Conservation (phyloP, 2,329 filamentous ascomycete genomes). For the Triangularia verruculosa region DNA sequence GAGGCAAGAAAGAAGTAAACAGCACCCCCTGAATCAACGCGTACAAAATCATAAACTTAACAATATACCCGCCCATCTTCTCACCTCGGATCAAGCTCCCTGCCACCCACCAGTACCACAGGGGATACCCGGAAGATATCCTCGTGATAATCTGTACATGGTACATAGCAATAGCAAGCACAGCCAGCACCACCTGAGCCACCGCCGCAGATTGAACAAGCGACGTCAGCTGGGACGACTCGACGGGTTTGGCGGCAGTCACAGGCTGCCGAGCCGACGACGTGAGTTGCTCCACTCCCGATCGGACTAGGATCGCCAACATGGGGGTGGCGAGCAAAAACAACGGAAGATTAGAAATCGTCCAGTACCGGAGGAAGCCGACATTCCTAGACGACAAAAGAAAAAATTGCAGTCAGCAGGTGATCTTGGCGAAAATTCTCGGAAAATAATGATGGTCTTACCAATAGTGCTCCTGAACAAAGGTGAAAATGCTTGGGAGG, state of each 20-base stretch:
- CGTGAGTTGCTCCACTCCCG: conserved; percentile 44
- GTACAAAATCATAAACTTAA: conserved; percentile 77
- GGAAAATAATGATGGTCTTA: conserved; percentile 43
- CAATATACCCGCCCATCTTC: conserved; percentile 36
- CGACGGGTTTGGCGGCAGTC: conserved; percentile 1
- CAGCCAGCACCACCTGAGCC: conserved; percentile 68
- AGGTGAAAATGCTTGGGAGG: conserved; percentile 87
- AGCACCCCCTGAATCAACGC: conserved; percentile 76
- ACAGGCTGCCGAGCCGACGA: background rate
- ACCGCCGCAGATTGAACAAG: conserved; percentile 60
- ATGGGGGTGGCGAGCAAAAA: conserved; percentile 82
- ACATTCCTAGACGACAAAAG: conserved; percentile 61
- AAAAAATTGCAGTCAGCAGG: background rate
- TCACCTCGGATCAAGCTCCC: conserved; percentile 39
- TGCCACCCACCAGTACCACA: conserved; percentile 86
- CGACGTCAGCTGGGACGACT: conserved; percentile 22
- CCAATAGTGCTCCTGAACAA: conserved; percentile 90
- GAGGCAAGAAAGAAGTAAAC: conserved; percentile 88
- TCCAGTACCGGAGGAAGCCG: conserved; percentile 91
- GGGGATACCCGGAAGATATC: conserved; percentile 79
- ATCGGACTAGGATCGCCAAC: conserved; percentile 63
- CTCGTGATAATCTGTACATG: conserved; percentile 94
- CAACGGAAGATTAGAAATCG: conserved; percentile 75
- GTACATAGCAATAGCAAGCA: conserved; percentile 72
- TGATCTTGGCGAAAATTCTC: background rate